Percentiles rank a stretch among this genome's conserved stretches.
Evolutionary conservation across 225 moss, liverwort and hornwort species (phyloP).

Genomic region (Polytrichum formosum): DNA sequence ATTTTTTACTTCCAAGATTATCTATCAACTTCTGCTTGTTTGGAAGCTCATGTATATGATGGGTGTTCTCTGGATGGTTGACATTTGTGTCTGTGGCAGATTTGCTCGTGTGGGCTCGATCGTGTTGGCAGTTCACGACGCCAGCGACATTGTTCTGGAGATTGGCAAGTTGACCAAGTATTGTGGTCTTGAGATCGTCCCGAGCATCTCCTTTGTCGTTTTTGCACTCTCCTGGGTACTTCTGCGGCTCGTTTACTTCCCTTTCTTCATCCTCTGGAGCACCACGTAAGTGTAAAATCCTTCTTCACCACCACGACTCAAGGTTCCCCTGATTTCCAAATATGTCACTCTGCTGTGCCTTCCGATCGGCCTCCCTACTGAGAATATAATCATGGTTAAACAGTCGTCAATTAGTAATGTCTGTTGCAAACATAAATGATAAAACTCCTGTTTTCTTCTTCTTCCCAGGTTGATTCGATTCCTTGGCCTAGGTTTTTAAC

Average conservation of each 20-base stretch:
- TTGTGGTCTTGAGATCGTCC: slow-evolving; percentile 49
- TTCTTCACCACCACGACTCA: no score
- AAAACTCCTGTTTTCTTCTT: no score
- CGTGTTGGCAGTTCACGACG: slow-evolving; percentile 58
- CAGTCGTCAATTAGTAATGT: no score
- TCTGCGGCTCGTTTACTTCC: slow-evolving; percentile 53
- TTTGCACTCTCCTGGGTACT: slow-evolving; percentile 56
- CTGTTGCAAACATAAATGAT: no score
- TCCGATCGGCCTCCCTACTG: no score
- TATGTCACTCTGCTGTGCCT: not conserved
- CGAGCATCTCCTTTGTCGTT: slow-evolving; percentile 44
- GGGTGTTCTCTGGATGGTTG: no score
- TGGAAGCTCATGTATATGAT: no score
- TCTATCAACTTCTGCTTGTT: no score
- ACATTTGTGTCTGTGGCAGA: slow-evolving; percentile 9
- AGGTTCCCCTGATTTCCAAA: not conserved
- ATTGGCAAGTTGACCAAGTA: slow-evolving; percentile 63
- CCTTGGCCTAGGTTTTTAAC: no score
- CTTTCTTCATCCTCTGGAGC: slow-evolving; percentile 44
- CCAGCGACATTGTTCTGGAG: slow-evolving; percentile 59
- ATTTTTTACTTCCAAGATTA: no score
- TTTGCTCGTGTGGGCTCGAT: slow-evolving; percentile 51
- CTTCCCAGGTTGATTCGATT: no score
- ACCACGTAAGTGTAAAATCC: slow-evolving; percentile 20
- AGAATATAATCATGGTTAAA: no score